phyloP scores from a whole-genome alignment of 1,284 basidiomycete species.

The Puccinia polysora region DNA sequence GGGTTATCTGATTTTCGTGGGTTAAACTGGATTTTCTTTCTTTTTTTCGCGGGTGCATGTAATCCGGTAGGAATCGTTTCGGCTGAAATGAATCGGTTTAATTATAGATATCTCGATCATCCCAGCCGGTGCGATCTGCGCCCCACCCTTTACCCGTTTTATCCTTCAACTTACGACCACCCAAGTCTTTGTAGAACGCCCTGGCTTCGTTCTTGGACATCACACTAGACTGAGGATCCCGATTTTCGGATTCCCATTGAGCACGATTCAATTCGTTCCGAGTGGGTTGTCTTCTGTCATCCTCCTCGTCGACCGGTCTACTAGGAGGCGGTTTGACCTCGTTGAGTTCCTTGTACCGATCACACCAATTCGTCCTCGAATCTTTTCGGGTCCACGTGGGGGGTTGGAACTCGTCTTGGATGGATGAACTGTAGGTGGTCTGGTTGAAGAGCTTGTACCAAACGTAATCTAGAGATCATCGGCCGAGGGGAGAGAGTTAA shows the following conservation, averaged over 20 bases:
- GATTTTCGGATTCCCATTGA: background rate
- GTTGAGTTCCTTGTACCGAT: conserved; percentile 5
- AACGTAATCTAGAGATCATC: conserved; percentile 11
- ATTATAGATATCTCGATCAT: background rate
- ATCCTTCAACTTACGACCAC: background rate
- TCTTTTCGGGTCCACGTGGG: conserved; percentile 28
- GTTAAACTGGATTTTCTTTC: too few relatives aligned
- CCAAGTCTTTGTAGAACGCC: background rate
- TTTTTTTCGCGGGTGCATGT: too few relatives aligned
- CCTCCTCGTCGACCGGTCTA: background rate
- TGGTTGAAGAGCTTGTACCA: conserved; percentile 22
- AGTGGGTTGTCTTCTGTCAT: background rate
- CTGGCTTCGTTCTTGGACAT: background rate
- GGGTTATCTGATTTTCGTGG: too few relatives aligned
- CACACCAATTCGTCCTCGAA: conserved; percentile 17
- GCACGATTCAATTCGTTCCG: background rate
- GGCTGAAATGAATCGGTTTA: too few relatives aligned
- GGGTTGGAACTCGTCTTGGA: conserved; percentile 12
- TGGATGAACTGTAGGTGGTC: conserved; percentile 7
- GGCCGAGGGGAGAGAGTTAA: background rate
- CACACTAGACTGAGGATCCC: background rate
- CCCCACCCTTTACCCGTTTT: background rate
- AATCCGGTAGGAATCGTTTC: too few relatives aligned
- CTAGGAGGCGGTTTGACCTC: background rate
- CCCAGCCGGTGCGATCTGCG: background rate